Conservation (phyloP, 106 monocot genomes). For the Allium fistulosum region DNA sequence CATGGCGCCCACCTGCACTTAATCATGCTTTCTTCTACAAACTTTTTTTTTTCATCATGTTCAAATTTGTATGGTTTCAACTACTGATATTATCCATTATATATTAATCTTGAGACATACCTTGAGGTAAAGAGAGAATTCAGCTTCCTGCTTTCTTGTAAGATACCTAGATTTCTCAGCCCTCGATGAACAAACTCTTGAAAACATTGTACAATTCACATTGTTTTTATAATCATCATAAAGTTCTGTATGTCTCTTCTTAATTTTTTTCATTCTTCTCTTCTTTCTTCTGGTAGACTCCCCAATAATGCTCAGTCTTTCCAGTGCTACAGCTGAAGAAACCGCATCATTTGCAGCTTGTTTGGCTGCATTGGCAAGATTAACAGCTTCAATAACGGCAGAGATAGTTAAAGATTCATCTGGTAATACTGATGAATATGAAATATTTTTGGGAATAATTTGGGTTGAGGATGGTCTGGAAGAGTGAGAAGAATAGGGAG, state of each 20-base stretch:
- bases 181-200: conserved; percentile 9
- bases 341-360: conserved; percentile 20
- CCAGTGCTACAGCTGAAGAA: conserved; percentile 9
- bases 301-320: not conserved
- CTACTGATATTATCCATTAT: too few relatives aligned
- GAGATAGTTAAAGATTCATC: conserved; percentile 9
- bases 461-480: conserved; percentile 14
- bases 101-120: not conserved
- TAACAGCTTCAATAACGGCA: conserved; percentile 12
- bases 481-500: not conserved
- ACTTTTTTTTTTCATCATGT: too few relatives aligned
- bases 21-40: too few relatives aligned
- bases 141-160: conserved; percentile 37
- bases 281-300: conserved; percentile 2
- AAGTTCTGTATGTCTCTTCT: not conserved
- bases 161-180: conserved; percentile 24
- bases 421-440: not conserved
- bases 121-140: conserved; percentile 49
- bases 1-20: conserved; percentile 24
- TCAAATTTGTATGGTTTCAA: too few relatives aligned
- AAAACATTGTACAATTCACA: not conserved
- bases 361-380: conserved; percentile 16
- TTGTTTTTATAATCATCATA: not conserved
- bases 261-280: conserved; percentile 15
- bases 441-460: conserved; percentile 1